phyloP scores from a whole-genome alignment of 306 rosid species.

The Cucurbita ficifolia region DNA sequence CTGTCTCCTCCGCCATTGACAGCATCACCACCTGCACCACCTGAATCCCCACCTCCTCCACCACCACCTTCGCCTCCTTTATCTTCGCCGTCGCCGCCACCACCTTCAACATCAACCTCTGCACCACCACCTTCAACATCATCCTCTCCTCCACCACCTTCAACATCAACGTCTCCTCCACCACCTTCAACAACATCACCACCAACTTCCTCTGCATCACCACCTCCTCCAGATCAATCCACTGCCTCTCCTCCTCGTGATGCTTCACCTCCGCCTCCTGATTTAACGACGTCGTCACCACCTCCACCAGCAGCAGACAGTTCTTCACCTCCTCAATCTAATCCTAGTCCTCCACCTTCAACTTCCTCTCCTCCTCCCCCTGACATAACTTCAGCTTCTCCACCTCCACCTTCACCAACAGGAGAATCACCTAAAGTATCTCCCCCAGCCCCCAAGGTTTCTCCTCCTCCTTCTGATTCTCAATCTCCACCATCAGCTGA shows the following conservation, averaged over 20 bases:
- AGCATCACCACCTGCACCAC: conserved; percentile 4
- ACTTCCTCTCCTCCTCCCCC: conserved; percentile 46
- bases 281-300: conserved; percentile 9
- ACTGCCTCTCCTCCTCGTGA: conserved; percentile 30
- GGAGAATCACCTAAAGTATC: conserved; percentile 32
- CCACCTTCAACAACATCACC: conserved; percentile 19
- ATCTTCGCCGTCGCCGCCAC: conserved; percentile 15
- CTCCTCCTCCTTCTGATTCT: conserved; percentile 42
- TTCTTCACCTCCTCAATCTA: conserved; percentile 49
- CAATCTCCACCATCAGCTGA: conserved; percentile 33
- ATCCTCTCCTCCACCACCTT: conserved; percentile 19
- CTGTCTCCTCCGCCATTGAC: conserved; percentile 28
- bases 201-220: conserved; percentile 8
- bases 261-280: conserved; percentile 32
- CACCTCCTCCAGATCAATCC: conserved; percentile 17
- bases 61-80: conserved; percentile 3
- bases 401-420: conserved; percentile 42
- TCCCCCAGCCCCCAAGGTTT: conserved; percentile 29
- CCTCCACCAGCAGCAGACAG: conserved; percentile 23
- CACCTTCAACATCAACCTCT: conserved; percentile 25
- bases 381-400: conserved; percentile 20
- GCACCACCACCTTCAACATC: conserved; percentile 23
- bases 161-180: conserved; percentile 22
- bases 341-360: conserved; percentile 26
- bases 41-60: conserved; percentile 8